Evolutionary conservation across 2,329 filamentous ascomycete genomes (phyloP).

Genomic region (Thielaviopsis punctulata): DNA sequence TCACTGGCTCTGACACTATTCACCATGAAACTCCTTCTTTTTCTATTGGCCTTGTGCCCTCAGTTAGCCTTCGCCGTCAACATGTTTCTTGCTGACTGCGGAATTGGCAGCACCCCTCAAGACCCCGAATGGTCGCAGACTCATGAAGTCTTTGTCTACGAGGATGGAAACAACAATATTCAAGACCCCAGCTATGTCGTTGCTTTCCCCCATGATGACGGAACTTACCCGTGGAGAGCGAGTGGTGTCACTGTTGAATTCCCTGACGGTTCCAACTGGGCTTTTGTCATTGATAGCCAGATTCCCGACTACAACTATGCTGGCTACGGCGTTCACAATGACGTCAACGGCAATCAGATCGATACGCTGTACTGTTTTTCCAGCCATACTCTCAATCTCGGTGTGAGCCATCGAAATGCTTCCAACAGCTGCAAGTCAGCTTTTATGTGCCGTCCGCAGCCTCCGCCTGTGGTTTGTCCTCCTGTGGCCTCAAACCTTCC

Average conservation of each 20-base stretch:
- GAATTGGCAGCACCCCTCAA: slow-evolving; percentile 1
- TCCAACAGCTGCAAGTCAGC: neutral
- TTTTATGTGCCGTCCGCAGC: slow-evolving; percentile 3
- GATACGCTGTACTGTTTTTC: slow-evolving; percentile 5
- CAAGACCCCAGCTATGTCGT: neutral
- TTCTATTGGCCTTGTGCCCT: neutral
- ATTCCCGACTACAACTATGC: slow-evolving; percentile 4
- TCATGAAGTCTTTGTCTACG: slow-evolving; percentile 2
- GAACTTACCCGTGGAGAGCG: slow-evolving; percentile 4
- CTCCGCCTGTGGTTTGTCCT: slow-evolving; percentile 2
- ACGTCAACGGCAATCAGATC: neutral
- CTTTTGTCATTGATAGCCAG: slow-evolving; percentile 4
- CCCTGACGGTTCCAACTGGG: slow-evolving; percentile 2
- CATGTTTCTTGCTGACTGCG: slow-evolving; percentile 5
- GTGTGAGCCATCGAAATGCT: neutral
- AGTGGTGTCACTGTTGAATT: slow-evolving; percentile 5
- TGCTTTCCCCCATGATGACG: neutral
- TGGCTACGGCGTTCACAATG: slow-evolving; percentile 4
- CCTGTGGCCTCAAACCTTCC: neutral
- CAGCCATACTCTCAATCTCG: neutral
- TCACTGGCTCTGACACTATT: neutral
- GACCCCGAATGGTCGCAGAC: neutral
- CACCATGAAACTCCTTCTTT: neutral
- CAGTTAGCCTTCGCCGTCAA: neutral
- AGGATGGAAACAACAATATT: neutral